Conservation (phyloP, 148 eudicot genomes). For the Amaranthus cruentus region DNA sequence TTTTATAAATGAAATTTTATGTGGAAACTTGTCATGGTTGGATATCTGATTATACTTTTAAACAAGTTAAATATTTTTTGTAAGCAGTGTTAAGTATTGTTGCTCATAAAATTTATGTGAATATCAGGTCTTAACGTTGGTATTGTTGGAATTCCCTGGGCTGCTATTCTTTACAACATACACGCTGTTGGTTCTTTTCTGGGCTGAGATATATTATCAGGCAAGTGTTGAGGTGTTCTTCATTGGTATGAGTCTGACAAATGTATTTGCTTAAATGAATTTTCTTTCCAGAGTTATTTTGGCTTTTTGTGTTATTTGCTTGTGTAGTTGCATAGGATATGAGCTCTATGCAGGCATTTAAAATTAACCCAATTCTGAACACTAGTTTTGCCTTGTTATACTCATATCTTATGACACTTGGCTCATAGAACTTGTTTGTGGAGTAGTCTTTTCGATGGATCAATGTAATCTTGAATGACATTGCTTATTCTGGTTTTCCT, state of each 20-base stretch:
- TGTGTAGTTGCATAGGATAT: too few species aligned
- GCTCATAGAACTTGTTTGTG: too few species aligned
- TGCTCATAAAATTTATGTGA: slow-evolving; percentile 7
- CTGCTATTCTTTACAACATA: slow-evolving; percentile 85
- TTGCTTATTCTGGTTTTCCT: background rate
- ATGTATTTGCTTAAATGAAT: slow-evolving; percentile 4
- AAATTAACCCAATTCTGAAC: too few species aligned
- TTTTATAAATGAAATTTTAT: background rate
- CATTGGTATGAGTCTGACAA: background rate
- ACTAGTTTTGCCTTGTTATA: too few species aligned
- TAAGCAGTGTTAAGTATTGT: background rate
- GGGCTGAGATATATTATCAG: slow-evolving; percentile 99
- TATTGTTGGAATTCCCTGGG: slow-evolving; percentile 81
- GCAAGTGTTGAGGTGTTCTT: slow-evolving; percentile 16
- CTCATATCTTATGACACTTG: too few species aligned
- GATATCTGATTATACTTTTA: background rate
- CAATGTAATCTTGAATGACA: background rate
- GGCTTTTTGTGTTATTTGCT: too few species aligned
- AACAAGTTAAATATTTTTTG: background rate
- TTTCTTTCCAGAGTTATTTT: too few species aligned
- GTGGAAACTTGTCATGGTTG: background rate
- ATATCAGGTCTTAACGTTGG: slow-evolving; percentile 54
- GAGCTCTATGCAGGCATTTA: too few species aligned
- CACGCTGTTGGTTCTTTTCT: slow-evolving; percentile 86
- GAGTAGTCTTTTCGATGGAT: too few species aligned